Conservation (phyloP, 257 asterid species). For the Gentiana straminea region DNA sequence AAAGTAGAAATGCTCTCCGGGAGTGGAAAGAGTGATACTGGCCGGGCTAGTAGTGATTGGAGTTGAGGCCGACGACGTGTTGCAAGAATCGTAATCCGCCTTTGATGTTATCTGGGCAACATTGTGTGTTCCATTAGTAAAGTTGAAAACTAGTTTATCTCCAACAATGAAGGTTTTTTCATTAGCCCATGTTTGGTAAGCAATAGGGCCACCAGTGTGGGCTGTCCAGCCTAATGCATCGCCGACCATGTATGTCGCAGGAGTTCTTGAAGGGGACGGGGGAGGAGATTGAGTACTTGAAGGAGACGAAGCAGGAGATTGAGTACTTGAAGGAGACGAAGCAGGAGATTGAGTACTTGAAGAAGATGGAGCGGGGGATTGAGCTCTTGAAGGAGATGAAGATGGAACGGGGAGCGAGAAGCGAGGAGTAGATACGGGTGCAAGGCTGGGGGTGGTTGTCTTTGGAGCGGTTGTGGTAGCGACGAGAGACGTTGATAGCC, state of each 20-base stretch:
- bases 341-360: no score
- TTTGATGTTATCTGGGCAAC: constrained; percentile 32
- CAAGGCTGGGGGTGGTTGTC: no score
- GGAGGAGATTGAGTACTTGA: constrained; percentile 18
- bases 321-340: no score
- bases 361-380: no score
- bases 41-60: constrained; percentile 41
- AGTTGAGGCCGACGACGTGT: constrained; percentile 19
- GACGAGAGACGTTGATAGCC: constrained; percentile 11
- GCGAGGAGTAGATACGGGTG: no score
- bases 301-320: constrained; percentile 21
- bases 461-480: constrained; percentile 14
- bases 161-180: constrained; percentile 44
- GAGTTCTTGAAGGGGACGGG: constrained; percentile 20
- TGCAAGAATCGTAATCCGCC: constrained; percentile 50
- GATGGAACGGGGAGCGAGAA: no score
- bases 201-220: constrained; percentile 33
- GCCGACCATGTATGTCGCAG: constrained; percentile 42
- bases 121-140: constrained; percentile 34
- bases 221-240: constrained; percentile 53
- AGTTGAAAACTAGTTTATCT: constrained; percentile 68
- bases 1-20: constrained; percentile 60
- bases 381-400: no score
- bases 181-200: constrained; percentile 53
- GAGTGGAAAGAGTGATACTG: constrained; percentile 34